phyloP scores from a whole-genome alignment of 176 grass and related monocot genomes.

The Panicum miliaceum region DNA sequence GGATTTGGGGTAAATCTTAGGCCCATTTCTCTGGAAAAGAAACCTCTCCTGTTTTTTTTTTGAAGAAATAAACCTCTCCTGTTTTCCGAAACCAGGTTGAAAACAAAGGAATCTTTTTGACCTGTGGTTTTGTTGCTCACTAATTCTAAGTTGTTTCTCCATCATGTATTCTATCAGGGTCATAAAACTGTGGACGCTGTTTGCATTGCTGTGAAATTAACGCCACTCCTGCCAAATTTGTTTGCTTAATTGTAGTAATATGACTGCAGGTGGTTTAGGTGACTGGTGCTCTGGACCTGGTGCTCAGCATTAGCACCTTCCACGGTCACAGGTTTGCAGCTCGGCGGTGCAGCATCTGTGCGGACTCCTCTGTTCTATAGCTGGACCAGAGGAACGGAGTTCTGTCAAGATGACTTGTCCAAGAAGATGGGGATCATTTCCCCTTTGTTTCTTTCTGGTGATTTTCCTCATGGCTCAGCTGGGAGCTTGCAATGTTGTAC shows the following conservation, averaged over 20 bases:
- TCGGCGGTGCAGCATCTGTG: neutral
- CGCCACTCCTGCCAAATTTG: neutral
- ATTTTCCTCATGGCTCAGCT: slow-evolving; percentile 49
- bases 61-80: too few relatives aligned
- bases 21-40: neutral
- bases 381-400: neutral
- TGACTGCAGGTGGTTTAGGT: slow-evolving; percentile 30
- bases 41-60: neutral
- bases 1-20: neutral
- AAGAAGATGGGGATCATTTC: slow-evolving; percentile 32
- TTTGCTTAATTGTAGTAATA: neutral
- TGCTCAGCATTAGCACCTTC: neutral
- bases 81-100: neutral
- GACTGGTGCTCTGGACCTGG: slow-evolving; percentile 20
- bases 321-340: neutral
- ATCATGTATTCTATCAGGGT: neutral
- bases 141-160: neutral
- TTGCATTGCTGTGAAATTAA: neutral
- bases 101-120: neutral
- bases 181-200: neutral
- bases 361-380: neutral
- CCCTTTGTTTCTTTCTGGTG: slow-evolving; percentile 30
- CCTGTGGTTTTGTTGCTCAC: neutral
- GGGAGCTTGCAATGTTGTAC: slow-evolving; percentile 60
- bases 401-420: slow-evolving; percentile 34